These are phyloP conservation scores for Fremontodendron californicum DNA, from an alignment of 345 rosid species.

Conservation along the genomic window DNA sequence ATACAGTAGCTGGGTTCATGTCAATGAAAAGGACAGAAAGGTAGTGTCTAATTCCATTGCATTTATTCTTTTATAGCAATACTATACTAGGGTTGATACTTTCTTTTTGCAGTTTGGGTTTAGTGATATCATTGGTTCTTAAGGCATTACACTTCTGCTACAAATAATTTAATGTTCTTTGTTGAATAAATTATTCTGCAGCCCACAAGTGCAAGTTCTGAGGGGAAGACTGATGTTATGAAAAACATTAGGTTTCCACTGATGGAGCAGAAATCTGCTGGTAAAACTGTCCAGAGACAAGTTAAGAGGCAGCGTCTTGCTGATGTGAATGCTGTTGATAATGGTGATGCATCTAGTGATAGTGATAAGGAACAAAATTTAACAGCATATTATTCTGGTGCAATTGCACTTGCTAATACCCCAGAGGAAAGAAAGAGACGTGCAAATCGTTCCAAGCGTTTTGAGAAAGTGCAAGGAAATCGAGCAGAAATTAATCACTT, in stretches of 20 bases:
- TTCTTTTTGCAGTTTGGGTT: neutral
- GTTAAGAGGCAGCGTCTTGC: slow-evolving; percentile 70
- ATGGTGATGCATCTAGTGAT: slow-evolving; percentile 85
- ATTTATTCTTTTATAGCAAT: neutral
- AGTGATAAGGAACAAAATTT: slow-evolving; percentile 85
- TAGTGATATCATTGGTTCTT: neutral
- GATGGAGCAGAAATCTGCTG: slow-evolving; percentile 46
- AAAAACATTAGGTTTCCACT: slow-evolving; percentile 35
- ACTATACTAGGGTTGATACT: neutral
- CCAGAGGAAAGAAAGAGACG: slow-evolving; percentile 94
- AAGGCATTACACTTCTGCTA: slow-evolving; percentile 9
- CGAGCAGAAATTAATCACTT: slow-evolving; percentile 47
- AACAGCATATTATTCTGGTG: slow-evolving; percentile 73
- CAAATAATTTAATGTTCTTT: slow-evolving; percentile 6
- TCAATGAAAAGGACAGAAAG: slow-evolving; percentile 1
- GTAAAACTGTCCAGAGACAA: slow-evolving; percentile 58
- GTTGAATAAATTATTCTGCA: slow-evolving; percentile 26
- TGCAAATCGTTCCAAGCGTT: slow-evolving; percentile 88
- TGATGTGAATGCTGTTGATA: slow-evolving; percentile 41
- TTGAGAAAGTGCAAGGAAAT: slow-evolving; percentile 73
- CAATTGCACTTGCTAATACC: slow-evolving; percentile 59
- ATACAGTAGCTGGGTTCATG: slow-evolving; percentile 28
- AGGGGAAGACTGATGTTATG: slow-evolving; percentile 48
- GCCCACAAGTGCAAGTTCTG: slow-evolving; percentile 38
- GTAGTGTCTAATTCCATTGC: neutral